Evolutionary conservation across 495 filamentous ascomycete genomes (phyloP), one percentile per base, ranked within the genome.

Genomic region (Platismatia glauca): DNA sequence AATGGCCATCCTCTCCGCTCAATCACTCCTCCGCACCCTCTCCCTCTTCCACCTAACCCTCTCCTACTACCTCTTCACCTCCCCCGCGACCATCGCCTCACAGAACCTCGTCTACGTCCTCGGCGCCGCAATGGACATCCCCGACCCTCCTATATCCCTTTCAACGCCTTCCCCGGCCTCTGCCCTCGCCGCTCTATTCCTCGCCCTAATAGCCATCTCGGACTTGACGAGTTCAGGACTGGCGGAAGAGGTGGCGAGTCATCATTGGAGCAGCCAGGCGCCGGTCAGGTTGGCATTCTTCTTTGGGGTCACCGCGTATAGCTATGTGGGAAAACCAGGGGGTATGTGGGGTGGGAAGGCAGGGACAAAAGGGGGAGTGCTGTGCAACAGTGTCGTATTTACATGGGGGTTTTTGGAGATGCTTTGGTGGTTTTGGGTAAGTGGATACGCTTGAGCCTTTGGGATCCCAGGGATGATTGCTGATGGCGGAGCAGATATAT

Each of bases 381-480:
- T 94, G 69, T 88, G 89, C 75, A 92, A 90, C 68, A 73, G 87
- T 33, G 79, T 93, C 9, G 84, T 94, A 15, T 95, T 96, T 69
- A 86, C 89, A 0, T 95, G 87, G 75, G 84, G 82, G 18, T 91
- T 95, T 70, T 71, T 94, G 74, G 91, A 96, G 77, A 86, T 91
- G 74, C 77, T 90, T 69, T 80, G 82, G 59, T 95, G 90, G 91
- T 89, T 95, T 71, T 96, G 90, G 89, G 86, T 89, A 71, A 60
- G 79, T 75, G n/a, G 22, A n/a, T 57, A 35, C n/a, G 18, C 27
- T 59, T 56, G 12, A 8, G 44, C 22, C 5, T 33, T 62, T 18
- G 38, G 24, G 24, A 7, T 31, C 33, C 50, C 16, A 16, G 18
- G 34, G 29, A 48, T 27, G 27, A 20, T 38, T 50, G 61, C 37